phyloP scores from a whole-genome alignment of 805 yeast species.

The Schwanniomyces vanrijiae region DNA sequence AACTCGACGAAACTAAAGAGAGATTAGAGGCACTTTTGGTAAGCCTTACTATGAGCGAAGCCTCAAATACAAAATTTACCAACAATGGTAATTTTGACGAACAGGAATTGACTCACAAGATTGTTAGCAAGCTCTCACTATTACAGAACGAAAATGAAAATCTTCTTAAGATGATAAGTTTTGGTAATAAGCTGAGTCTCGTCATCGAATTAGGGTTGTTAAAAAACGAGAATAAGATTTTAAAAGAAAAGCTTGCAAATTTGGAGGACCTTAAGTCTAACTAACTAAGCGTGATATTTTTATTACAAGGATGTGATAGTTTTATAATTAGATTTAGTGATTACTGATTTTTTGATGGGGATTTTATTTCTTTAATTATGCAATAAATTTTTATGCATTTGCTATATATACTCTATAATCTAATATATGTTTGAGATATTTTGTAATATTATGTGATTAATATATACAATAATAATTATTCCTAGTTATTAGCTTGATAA shows the following conservation, averaged over 20 bases:
- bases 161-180: constrained; percentile 67
- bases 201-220: constrained; percentile 67
- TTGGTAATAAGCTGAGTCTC: constrained; percentile 72
- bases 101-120: constrained; percentile 72
- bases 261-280: constrained; percentile 4
- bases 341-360: neutral
- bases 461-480: too few species aligned
- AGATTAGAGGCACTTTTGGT: constrained; percentile 61
- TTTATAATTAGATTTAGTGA: neutral
- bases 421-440: neutral
- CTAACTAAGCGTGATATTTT: neutral
- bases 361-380: neutral
- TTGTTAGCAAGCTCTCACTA: constrained; percentile 58
- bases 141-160: constrained; percentile 69
- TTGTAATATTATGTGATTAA: neutral
- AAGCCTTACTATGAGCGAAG: constrained; percentile 22
- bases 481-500: too few species aligned
- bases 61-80: constrained; percentile 25
- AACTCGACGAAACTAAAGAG: constrained; percentile 59
- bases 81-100: constrained; percentile 67
- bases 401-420: neutral
- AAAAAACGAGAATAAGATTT: constrained; percentile 25
- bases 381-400: neutral
- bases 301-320: neutral
- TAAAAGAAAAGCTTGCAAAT: constrained; percentile 10